These are phyloP conservation scores for Solanum neorickii DNA, from an alignment of 257 asterid species.

Conservation along the genomic window DNA sequence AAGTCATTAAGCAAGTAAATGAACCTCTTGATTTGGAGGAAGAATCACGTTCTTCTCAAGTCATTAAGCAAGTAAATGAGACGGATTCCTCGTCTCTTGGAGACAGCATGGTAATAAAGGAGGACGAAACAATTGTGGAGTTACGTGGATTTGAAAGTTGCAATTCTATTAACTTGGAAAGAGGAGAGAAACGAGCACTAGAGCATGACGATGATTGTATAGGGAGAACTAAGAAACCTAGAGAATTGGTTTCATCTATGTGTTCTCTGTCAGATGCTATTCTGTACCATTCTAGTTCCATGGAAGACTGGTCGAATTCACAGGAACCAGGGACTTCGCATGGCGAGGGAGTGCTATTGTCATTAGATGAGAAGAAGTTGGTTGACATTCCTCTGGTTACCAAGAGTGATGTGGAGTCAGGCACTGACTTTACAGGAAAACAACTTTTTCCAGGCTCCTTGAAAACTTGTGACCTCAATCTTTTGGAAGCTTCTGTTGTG, in stretches of 20 bases:
- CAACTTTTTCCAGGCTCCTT: constrained; percentile 63
- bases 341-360: constrained; percentile 9
- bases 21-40: constrained; percentile 11
- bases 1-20: constrained; percentile 12
- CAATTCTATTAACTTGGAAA: constrained; percentile 23
- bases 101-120: constrained; percentile 16
- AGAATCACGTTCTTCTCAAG: constrained; percentile 11
- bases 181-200: constrained; percentile 48
- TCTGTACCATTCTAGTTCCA: constrained; percentile 24
- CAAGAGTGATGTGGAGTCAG: constrained; percentile 22
- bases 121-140: constrained; percentile 19
- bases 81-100: constrained; percentile 15
- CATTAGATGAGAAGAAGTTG: constrained; percentile 39
- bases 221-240: constrained; percentile 31
- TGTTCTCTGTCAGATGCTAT: constrained; percentile 36
- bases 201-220: constrained; percentile 25
- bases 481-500: constrained; percentile 49
- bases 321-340: constrained; percentile 33
- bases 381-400: constrained; percentile 38
- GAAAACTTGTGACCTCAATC: constrained; percentile 81
- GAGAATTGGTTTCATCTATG: constrained; percentile 3
- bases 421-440: constrained; percentile 37
- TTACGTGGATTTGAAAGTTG: constrained; percentile 32
- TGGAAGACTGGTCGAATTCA: constrained; percentile 22
- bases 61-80: constrained; percentile 13